These are phyloP conservation scores for Trypanosoma rangeli DNA, from an alignment of 208 protist genomes.

Conservation along the genomic window DNA sequence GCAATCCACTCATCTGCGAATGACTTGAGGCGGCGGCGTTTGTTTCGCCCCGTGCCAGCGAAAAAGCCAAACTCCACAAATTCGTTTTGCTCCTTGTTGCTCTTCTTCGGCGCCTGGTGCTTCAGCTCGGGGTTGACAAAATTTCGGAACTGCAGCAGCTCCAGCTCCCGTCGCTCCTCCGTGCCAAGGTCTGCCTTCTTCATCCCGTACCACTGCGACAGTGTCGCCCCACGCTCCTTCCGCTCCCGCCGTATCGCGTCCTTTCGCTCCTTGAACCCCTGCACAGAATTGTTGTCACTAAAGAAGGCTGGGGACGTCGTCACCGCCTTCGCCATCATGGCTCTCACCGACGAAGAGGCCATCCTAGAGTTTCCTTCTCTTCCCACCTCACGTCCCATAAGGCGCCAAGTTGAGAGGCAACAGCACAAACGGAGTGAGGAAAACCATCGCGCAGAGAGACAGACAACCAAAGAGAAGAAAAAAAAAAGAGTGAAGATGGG, in stretches of 20 bases:
- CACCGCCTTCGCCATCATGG: slow-evolving; percentile 88
- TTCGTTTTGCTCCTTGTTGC: slow-evolving; percentile 38
- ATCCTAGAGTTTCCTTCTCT: not conserved
- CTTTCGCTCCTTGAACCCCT: slow-evolving; percentile 74
- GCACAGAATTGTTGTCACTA: slow-evolving; percentile 49
- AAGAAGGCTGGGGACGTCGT: slow-evolving; percentile 73
- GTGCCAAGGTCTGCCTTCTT: slow-evolving; percentile 52
- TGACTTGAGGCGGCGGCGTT: slow-evolving; percentile 71
- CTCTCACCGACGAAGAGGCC: slow-evolving; percentile 40
- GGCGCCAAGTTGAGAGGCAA: slow-evolving; percentile 5
- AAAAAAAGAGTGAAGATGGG: slow-evolving; percentile 21
- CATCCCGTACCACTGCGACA: slow-evolving; percentile 90
- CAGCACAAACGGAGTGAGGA: not conserved
- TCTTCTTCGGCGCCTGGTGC: slow-evolving; percentile 83
- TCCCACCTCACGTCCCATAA: not conserved
- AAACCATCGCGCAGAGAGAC: not conserved
- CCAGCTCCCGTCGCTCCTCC: slow-evolving; percentile 72
- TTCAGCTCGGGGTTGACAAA: slow-evolving; percentile 76
- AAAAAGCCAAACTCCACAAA: slow-evolving; percentile 91
- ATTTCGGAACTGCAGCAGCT: slow-evolving; percentile 88
- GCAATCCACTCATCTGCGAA: slow-evolving; percentile 91
- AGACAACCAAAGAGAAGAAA: slow-evolving; percentile 13
- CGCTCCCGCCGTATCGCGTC: slow-evolving; percentile 65
- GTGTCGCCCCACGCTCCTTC: slow-evolving; percentile 66
- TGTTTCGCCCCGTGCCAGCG: slow-evolving; percentile 73